Evolutionary conservation across 2,329 filamentous ascomycete species (phyloP), one percentile per base, ranked within the genome.

Genomic region (Ramularia endophylla): DNA sequence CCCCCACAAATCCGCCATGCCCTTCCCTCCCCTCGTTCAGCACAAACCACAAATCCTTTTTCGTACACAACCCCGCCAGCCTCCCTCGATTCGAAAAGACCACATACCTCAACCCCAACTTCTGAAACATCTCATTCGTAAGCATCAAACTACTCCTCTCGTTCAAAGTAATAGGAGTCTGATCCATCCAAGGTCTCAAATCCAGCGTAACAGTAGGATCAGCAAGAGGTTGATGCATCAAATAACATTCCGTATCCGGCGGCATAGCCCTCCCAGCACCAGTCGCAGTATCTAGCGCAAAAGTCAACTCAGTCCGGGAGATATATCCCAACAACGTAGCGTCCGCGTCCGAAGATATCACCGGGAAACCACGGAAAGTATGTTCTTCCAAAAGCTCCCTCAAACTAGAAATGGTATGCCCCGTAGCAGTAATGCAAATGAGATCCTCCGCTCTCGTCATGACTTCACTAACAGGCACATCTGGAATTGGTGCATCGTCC

Each of bases 31-130:
- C 80, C 30, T 83, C 86, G 59, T 95, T 87, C 33, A 97, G 72
- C 28, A 97, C 81, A 63, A 87, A 89, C 86, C 89, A 97, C 25
- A 94, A 82, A 65, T 98, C 92, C 70, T 98, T 98, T 71, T 97
- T 97, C 15, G 92, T 98, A 53, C 97, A 69, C 35, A 98, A 65
- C 0, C 92, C 92, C 62, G 87, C 81, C 28, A 98, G 67, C 36
- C 78, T 77, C 15, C 92, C 92, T 36, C 82, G 77, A 51, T 95
- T 86, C 28, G 79, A 80, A 61, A 97, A 94, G 3, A 97, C 68
- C 4, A 98, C 79, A 66, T 97, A 95, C 37, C 90, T 78, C 47
- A 98, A 68, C 15, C 92, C 92, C 7, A 98, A 77, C 61, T 90
- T 90, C 68, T 95, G 88, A 66, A 98, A 97, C 75, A 98, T 94